These are phyloP conservation scores for Lonicera japonica DNA, from an alignment of 129 eudicot species.

Conservation along the genomic window DNA sequence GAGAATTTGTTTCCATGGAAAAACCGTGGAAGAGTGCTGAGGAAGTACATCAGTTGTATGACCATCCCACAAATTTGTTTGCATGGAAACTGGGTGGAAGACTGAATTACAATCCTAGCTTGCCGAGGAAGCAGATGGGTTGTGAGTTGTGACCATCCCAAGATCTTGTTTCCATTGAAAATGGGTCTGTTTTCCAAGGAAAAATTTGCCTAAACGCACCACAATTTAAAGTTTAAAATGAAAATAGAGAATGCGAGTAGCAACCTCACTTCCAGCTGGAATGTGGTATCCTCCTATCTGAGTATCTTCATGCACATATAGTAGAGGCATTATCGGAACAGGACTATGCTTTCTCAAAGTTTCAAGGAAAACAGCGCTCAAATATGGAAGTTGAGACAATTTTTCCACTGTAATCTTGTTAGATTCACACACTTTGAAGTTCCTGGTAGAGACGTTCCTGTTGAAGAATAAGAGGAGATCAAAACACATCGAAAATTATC, in stretches of 20 bases:
- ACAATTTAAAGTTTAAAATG: too few relatives aligned
- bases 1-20: too few relatives aligned
- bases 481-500: background rate
- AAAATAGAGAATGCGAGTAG: background rate
- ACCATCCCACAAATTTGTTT: too few relatives aligned
- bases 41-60: too few relatives aligned
- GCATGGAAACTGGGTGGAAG: too few relatives aligned
- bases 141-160: too few relatives aligned
- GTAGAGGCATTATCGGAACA: conserved; percentile 36
- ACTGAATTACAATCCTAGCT: too few relatives aligned
- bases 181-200: too few relatives aligned
- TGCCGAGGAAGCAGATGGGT: too few relatives aligned
- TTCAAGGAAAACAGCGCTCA: conserved; percentile 50
- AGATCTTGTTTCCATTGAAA: too few relatives aligned
- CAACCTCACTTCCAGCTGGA: conserved; percentile 53
- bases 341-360: conserved; percentile 54
- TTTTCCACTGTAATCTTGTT: conserved; percentile 33
- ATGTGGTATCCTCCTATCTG: conserved; percentile 47
- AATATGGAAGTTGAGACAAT: conserved; percentile 37
- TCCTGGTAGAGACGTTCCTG: conserved; percentile 31
- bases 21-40: too few relatives aligned
- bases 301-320: conserved; percentile 45
- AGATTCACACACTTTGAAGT: conserved; percentile 32
- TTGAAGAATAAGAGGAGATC: background rate
- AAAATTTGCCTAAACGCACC: too few relatives aligned